phyloP scores from a whole-genome alignment of 78 protist genomes.

The Fonticula alba region DNA sequence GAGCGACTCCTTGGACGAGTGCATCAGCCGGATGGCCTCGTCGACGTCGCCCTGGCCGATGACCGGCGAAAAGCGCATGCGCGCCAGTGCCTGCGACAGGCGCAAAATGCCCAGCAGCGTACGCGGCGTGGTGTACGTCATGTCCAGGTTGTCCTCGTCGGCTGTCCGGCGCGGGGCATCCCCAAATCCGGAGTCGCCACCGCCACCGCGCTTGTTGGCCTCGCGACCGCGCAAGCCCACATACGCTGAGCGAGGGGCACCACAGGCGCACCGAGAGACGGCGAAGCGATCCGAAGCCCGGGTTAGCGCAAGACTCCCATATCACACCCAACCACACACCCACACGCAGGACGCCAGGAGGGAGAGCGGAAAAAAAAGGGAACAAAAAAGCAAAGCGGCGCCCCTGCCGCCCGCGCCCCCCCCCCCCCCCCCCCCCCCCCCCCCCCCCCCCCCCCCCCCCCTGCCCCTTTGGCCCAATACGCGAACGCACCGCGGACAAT shows the following conservation, averaged over 20 bases:
- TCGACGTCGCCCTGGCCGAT: slow-evolving; percentile 49
- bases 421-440: no score
- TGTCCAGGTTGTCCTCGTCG: not conserved
- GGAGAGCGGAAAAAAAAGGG: not conserved
- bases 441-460: no score
- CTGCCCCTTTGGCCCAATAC: no score
- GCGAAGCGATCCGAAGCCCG: not conserved
- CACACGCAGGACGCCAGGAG: not conserved
- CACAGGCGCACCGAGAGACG: not conserved
- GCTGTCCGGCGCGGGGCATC: not conserved
- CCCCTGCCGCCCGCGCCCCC: no score
- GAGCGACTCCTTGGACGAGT: slow-evolving; percentile 34
- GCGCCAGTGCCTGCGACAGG: slow-evolving; percentile 74
- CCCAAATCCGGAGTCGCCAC: not conserved
- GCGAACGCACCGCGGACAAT: slow-evolving; percentile 22
- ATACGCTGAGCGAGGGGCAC: not conserved
- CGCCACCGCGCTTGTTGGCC: not conserved
- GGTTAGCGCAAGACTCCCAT: no score
- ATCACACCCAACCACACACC: not conserved
- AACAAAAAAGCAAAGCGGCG: not conserved
- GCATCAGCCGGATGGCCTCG: slow-evolving; percentile 71
- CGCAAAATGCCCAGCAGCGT: slow-evolving; percentile 84
- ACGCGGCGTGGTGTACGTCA: slow-evolving; percentile 72
- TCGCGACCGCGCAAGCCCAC: not conserved
- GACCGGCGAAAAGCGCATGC: slow-evolving; percentile 27